These are phyloP conservation scores for Backusella mclennaniae DNA, from an alignment of 192 early-diverging fungal genomes.

Conservation along the genomic window DNA sequence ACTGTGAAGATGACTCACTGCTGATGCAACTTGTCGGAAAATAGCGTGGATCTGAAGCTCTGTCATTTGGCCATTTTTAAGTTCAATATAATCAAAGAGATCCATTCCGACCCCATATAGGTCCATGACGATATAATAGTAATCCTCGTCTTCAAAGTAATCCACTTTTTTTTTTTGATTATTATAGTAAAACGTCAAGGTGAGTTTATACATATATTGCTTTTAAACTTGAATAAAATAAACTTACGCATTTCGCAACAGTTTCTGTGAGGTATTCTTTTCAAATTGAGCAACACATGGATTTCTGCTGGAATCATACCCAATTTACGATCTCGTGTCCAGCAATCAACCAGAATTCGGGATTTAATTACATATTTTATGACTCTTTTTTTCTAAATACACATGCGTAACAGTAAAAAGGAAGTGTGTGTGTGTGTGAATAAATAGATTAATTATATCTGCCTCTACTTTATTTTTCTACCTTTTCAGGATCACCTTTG, in stretches of 20 bases:
- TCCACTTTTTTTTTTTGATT: constrained; percentile 12
- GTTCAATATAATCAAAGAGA: constrained; percentile 69
- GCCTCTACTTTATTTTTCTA: constrained; percentile 33
- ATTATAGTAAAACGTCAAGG: background rate
- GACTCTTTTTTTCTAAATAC: constrained; percentile 42
- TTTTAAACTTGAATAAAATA: background rate
- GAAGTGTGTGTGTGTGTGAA: background rate
- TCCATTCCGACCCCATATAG: constrained; percentile 58
- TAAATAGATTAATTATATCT: constrained; percentile 33
- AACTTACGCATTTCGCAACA: constrained; percentile 42
- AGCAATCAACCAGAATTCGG: constrained; percentile 55
- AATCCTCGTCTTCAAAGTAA: constrained; percentile 62
- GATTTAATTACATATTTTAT: constrained; percentile 71
- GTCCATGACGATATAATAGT: constrained; percentile 68
- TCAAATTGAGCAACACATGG: constrained; percentile 60
- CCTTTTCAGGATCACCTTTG: constrained; percentile 46
- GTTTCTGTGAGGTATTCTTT: constrained; percentile 48
- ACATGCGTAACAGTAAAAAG: background rate
- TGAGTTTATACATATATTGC: background rate
- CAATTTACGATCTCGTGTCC: constrained; percentile 58
- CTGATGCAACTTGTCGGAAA: constrained; percentile 56
- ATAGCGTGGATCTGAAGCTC: constrained; percentile 55
- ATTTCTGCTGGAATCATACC: constrained; percentile 72
- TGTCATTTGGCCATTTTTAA: constrained; percentile 48
- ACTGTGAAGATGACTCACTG: constrained; percentile 58